phyloP scores from a whole-genome alignment of 306 rosid genomes.

The Lagenaria siceraria region DNA sequence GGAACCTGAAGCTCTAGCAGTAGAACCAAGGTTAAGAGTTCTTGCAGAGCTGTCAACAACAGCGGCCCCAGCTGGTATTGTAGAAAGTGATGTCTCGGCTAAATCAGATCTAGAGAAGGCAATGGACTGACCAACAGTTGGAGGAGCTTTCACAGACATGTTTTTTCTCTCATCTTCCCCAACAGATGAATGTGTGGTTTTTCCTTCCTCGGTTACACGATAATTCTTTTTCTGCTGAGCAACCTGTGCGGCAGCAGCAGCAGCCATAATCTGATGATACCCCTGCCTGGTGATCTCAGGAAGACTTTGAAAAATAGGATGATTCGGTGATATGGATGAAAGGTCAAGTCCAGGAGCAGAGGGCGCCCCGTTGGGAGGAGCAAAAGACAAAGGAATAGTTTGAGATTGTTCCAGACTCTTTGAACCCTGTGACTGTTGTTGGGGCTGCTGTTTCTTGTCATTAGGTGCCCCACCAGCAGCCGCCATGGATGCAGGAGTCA shows the following conservation, averaged over 20 bases:
- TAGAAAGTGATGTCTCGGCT: slow-evolving; percentile 36
- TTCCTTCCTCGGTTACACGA: slow-evolving; percentile 54
- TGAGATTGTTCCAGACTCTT: slow-evolving; percentile 67
- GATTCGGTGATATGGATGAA: slow-evolving; percentile 54
- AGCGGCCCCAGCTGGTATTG: slow-evolving; percentile 36
- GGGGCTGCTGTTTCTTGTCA: slow-evolving; percentile 60
- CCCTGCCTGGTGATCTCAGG: slow-evolving; percentile 25
- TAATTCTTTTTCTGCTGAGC: slow-evolving; percentile 59
- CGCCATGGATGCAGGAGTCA: slow-evolving; percentile 48
- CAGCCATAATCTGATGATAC: slow-evolving; percentile 43
- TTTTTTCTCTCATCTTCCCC: slow-evolving; percentile 65
- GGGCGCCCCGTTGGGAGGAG: slow-evolving; percentile 52
- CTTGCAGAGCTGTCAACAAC: slow-evolving; percentile 72
- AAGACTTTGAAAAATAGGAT: slow-evolving; percentile 35
- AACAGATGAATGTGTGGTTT: slow-evolving; percentile 35
- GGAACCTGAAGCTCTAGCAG: slow-evolving; percentile 38
- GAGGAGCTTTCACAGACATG: slow-evolving; percentile 33
- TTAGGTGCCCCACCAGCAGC: slow-evolving; percentile 31
- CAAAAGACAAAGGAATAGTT: slow-evolving; percentile 68
- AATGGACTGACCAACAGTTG: slow-evolving; percentile 60
- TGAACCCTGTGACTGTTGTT: slow-evolving; percentile 40
- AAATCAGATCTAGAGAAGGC: slow-evolving; percentile 68
- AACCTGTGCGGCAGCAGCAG: slow-evolving; percentile 36
- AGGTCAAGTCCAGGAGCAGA: slow-evolving; percentile 54
- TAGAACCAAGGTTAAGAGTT: slow-evolving; percentile 41